Evolutionary conservation across 768 basidiomycete species (phyloP).

Genomic region (Kwoniella pini): DNA sequence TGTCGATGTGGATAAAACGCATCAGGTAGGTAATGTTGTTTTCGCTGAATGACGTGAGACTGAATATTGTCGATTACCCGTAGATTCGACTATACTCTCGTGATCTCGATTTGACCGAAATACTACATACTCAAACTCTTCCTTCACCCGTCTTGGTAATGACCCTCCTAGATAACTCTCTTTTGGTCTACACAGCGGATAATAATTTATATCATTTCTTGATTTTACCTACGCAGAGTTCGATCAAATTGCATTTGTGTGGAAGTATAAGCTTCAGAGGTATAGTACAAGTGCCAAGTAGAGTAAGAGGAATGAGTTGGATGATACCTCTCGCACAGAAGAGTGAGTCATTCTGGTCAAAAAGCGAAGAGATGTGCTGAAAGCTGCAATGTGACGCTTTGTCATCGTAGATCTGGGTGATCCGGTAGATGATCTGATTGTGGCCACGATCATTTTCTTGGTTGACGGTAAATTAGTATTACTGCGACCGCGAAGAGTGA

Average conservation of each 20-base stretch:
- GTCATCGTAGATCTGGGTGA: slow-evolving; percentile 76
- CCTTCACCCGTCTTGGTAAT: slow-evolving; percentile 77
- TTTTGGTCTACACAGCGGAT: slow-evolving; percentile 90
- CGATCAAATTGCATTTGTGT: slow-evolving; percentile 83
- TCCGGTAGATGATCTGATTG: slow-evolving; percentile 84
- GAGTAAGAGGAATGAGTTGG: slow-evolving; percentile 92
- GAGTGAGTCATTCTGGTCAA: slow-evolving; percentile 62
- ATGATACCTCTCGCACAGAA: slow-evolving; percentile 92
- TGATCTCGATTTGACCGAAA: slow-evolving; percentile 80
- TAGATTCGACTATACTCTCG: slow-evolving; percentile 93
- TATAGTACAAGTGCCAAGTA: slow-evolving; percentile 76
- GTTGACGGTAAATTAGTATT: slow-evolving; percentile 88
- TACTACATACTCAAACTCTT: slow-evolving; percentile 77
- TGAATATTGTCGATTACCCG: slow-evolving; percentile 10
- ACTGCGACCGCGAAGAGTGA: slow-evolving; percentile 81
- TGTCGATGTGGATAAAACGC: slow-evolving; percentile 75
- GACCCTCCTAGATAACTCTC: slow-evolving; percentile 89
- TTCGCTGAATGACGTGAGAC: neutral
- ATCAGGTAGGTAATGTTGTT: slow-evolving; percentile 60
- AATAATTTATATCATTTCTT: slow-evolving; percentile 92
- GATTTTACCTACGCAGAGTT: slow-evolving; percentile 72
- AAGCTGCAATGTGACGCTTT: too few species aligned
- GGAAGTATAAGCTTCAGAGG: slow-evolving; percentile 94
- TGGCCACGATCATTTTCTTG: slow-evolving; percentile 93
- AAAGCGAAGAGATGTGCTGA: too few species aligned